Percentiles rank a stretch among this genome's conserved stretches.
Evolutionary conservation across 2,329 filamentous ascomycete genomes (phyloP).

Genomic region (Sporothrix protearum): DNA sequence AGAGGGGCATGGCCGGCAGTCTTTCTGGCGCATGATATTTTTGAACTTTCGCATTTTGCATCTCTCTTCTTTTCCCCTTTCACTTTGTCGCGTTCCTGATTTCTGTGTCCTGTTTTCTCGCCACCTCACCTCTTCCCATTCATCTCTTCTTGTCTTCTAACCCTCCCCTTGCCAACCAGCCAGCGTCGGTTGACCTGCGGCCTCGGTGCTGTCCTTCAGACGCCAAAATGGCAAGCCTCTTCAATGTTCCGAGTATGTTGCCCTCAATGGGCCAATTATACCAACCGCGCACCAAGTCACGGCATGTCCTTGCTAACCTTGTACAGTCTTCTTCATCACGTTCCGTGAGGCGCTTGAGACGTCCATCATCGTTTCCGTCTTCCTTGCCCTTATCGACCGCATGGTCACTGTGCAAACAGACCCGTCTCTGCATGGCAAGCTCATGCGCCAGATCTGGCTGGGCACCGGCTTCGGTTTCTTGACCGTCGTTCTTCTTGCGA

Average conservation of each 20-base stretch:
- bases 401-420: constrained; percentile 64
- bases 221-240: constrained; percentile 20
- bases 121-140: neutral
- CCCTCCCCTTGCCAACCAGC: neutral
- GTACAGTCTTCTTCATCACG: constrained; percentile 79
- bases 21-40: neutral
- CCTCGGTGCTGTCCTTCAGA: neutral
- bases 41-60: neutral
- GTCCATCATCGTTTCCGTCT: constrained; percentile 77
- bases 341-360: constrained; percentile 83
- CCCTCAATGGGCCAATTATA: too few relatives aligned
- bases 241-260: constrained; percentile 18
- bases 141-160: neutral
- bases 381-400: constrained; percentile 82
- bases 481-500: constrained; percentile 63
- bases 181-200: neutral
- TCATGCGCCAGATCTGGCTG: constrained; percentile 68
- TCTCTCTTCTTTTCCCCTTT: neutral
- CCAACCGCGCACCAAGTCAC: too few relatives aligned
- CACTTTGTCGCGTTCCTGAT: neutral
- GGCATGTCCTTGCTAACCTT: neutral
- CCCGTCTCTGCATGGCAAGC: constrained; percentile 59
- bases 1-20: neutral
- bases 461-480: constrained; percentile 61
- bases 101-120: neutral